Percentiles rank a stretch among this genome's conserved stretches.
phyloP scores from a whole-genome alignment of 2,329 filamentous ascomycete genomes.

The Neofusicoccum laricinum region DNA sequence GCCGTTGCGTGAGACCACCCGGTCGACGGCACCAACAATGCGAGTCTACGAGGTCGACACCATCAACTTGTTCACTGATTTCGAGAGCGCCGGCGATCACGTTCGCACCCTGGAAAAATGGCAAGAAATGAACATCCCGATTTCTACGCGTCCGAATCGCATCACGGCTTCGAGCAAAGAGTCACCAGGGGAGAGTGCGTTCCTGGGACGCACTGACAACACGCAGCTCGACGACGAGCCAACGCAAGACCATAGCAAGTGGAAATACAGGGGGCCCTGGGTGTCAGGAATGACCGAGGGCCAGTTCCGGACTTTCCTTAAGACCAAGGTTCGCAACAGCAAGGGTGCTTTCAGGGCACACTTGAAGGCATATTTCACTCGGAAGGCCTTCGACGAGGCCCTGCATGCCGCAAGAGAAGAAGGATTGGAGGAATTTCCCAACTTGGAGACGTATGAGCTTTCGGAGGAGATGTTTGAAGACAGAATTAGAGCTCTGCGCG shows the following conservation, averaged over 20 bases:
- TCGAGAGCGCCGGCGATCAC: conserved; percentile 78
- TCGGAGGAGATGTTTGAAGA: conserved; percentile 25
- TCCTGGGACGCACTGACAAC: conserved; percentile 45
- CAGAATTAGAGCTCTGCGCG: conserved; percentile 39
- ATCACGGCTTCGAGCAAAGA: conserved; percentile 13
- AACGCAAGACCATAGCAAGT: conserved; percentile 35
- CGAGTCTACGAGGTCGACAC: conserved; percentile 78
- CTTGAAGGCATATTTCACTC: conserved; percentile 20
- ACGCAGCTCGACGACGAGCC: conserved; percentile 30
- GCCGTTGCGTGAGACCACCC: conserved; percentile 70
- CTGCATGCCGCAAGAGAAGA: background rate
- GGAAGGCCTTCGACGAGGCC: background rate
- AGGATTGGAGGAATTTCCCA: background rate
- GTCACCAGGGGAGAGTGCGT: conserved; percentile 30
- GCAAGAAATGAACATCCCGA: conserved; percentile 73
- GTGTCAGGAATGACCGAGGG: conserved; percentile 54
- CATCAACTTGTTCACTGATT: conserved; percentile 85
- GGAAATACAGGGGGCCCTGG: conserved; percentile 60
- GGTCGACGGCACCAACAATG: conserved; percentile 68
- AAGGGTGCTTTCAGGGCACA: conserved; percentile 25
- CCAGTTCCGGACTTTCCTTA: conserved; percentile 31
- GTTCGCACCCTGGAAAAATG: conserved; percentile 79
- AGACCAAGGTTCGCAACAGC: background rate
- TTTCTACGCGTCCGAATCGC: conserved; percentile 50
- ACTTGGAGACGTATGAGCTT: conserved; percentile 29